Percentiles rank a stretch among this genome's conserved stretches.
phyloP scores from a whole-genome alignment of 2,329 filamentous ascomycete genomes.

The Claviceps sp. region DNA sequence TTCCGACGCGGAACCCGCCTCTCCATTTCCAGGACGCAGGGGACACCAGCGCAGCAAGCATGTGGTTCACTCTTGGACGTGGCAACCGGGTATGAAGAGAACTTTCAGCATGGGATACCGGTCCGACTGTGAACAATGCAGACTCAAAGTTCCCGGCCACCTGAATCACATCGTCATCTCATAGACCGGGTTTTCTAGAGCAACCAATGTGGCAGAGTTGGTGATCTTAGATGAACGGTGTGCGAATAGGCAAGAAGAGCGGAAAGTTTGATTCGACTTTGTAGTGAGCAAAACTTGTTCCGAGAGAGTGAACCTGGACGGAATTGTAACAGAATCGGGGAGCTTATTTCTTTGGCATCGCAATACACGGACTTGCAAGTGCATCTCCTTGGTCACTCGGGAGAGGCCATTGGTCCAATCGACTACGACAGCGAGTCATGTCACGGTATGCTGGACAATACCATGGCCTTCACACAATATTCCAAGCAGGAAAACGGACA shows the following conservation, averaged over 20 bases:
- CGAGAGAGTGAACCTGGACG: no score
- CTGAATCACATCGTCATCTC: constrained; percentile 67
- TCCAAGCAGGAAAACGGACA: neutral
- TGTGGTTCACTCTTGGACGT: constrained; percentile 46
- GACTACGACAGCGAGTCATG: neutral
- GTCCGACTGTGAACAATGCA: constrained; percentile 67
- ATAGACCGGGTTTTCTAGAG: constrained; percentile 22
- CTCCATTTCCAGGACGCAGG: constrained; percentile 35
- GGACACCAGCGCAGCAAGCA: constrained; percentile 46
- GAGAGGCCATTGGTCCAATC: no score
- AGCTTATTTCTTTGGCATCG: no score
- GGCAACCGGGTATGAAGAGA: constrained; percentile 51
- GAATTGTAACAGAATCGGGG: no score
- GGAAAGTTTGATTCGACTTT: neutral
- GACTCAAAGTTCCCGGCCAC: constrained; percentile 60
- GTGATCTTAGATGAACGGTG: neutral
- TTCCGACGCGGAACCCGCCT: constrained; percentile 22
- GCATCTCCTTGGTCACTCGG: no score
- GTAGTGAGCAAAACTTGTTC: neutral
- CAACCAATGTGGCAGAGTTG: neutral
- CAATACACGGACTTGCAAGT: no score
- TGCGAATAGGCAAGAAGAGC: neutral
- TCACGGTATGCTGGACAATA: neutral
- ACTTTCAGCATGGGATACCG: constrained; percentile 68
- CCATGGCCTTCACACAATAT: neutral